These are phyloP conservation scores for Paraconiothyrium brasiliense DNA, from an alignment of 2,329 filamentous ascomycete genomes.

Conservation along the genomic window DNA sequence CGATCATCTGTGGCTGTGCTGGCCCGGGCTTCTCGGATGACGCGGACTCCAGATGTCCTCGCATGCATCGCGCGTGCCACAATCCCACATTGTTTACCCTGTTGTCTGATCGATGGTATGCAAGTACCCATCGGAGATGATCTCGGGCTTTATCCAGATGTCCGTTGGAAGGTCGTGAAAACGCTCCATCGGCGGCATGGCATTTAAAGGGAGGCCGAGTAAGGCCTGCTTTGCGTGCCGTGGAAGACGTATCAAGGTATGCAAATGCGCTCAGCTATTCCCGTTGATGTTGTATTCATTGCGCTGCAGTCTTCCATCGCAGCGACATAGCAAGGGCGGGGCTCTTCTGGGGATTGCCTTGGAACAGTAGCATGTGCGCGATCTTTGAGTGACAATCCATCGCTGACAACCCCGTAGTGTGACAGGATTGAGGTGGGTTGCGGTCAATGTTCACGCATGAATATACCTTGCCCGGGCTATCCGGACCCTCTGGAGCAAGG, in stretches of 20 bases:
- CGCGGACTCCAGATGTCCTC: neutral
- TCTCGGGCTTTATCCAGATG: neutral
- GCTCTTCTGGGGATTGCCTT: neutral
- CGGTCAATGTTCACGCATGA: conserved; percentile 26
- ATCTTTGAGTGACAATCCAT: neutral
- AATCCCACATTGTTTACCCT: neutral
- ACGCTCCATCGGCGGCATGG: neutral
- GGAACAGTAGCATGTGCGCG: neutral
- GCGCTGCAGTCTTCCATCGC: neutral
- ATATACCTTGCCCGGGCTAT: conserved; percentile 28
- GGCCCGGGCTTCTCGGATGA: neutral
- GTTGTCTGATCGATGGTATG: neutral
- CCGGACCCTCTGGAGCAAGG: conserved; percentile 23
- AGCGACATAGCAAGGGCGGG: too few relatives aligned
- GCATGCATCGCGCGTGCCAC: too few relatives aligned
- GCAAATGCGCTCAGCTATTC: neutral
- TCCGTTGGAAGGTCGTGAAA: neutral
- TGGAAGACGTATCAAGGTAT: conserved; percentile 13
- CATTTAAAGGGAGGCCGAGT: neutral
- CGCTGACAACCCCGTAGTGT: conserved; percentile 19
- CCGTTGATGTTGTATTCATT: too few relatives aligned
- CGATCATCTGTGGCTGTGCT: neutral
- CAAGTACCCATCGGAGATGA: neutral
- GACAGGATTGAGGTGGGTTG: conserved; percentile 21
- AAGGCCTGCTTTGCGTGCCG: conserved; percentile 14